phyloP scores from a whole-genome alignment of 1,284 basidiomycete species.

The Neonothopanus nambi region DNA sequence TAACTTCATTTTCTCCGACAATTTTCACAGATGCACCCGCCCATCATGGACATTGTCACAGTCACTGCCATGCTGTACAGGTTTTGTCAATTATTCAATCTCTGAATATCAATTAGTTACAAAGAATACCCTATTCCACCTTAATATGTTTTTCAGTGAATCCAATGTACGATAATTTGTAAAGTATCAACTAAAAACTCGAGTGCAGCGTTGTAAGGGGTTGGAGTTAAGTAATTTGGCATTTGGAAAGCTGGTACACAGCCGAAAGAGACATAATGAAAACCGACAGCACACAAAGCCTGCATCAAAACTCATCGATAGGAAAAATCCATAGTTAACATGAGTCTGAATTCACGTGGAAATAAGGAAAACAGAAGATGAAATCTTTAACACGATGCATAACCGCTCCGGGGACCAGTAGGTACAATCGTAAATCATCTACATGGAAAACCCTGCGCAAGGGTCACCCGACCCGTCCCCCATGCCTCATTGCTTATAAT shows the following conservation, averaged over 20 bases:
- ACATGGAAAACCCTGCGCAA: slow-evolving; percentile 7
- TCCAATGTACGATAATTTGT: slow-evolving; percentile 1
- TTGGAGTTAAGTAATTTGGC: too few relatives aligned
- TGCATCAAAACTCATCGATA: neutral
- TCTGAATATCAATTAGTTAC: slow-evolving; percentile 38
- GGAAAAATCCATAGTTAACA: too few relatives aligned
- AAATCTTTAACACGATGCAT: slow-evolving; percentile 35
- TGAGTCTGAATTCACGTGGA: neutral
- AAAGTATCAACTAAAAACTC: neutral
- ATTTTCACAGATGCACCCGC: slow-evolving; percentile 68
- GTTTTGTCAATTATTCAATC: slow-evolving; percentile 67
- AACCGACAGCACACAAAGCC: neutral
- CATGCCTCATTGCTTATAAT: slow-evolving; percentile 45
- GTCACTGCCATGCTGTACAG: slow-evolving; percentile 83
- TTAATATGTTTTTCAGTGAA: neutral
- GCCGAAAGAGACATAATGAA: too few relatives aligned
- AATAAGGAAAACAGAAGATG: slow-evolving; percentile 1
- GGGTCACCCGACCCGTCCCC: slow-evolving; percentile 19
- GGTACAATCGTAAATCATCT: slow-evolving; percentile 23
- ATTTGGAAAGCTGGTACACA: too few relatives aligned
- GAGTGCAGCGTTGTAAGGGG: too few relatives aligned
- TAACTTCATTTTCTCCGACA: slow-evolving; percentile 18
- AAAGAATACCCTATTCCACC: neutral
- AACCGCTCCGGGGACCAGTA: slow-evolving; percentile 35
- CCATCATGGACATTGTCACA: slow-evolving; percentile 83